Conservation (phyloP, 345 rosid species). For the Nasturtium officinale region DNA sequence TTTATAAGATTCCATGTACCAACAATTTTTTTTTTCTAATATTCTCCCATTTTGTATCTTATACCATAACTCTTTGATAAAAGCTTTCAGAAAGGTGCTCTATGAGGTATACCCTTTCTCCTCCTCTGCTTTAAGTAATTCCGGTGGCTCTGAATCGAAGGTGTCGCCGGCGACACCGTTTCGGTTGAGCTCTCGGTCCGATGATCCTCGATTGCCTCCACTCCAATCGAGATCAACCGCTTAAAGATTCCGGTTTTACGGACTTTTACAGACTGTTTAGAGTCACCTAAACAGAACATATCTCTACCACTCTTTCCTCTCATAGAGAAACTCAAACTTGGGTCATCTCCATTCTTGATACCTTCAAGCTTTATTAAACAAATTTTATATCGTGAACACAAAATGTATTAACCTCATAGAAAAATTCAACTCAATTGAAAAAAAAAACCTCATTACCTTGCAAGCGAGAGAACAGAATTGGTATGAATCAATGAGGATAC, state of each 20-base stretch:
- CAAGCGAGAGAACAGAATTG: conserved; percentile 82
- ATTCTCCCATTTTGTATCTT: not conserved
- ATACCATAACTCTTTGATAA: not conserved
- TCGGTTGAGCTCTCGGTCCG: not conserved
- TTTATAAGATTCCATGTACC: conserved; percentile 25
- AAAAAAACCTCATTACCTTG: conserved; percentile 48
- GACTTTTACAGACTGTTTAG: conserved; percentile 43
- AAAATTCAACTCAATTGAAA: not conserved
- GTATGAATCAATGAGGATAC: conserved; percentile 74
- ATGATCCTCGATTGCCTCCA: not conserved
- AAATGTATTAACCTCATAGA: not conserved
- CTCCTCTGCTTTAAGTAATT: conserved; percentile 48
- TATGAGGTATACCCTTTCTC: conserved; percentile 77
- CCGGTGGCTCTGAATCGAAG: conserved; percentile 48
- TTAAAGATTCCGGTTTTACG: conserved; percentile 42
- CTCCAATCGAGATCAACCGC: conserved; percentile 15
- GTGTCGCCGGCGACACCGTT: conserved; percentile 53
- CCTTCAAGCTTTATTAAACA: conserved; percentile 55
- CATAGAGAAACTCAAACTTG: conserved; percentile 53
- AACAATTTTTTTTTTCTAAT: not conserved
- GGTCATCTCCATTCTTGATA: conserved; percentile 54
- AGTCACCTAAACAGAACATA: conserved; percentile 49
- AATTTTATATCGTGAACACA: not conserved
- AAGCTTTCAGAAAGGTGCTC: conserved; percentile 56
- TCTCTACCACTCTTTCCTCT: conserved; percentile 46